Base-by-base conservation (phyloP, 495 filamentous ascomycete genomes). In the Aspergillus olivimuriae region DNA sequence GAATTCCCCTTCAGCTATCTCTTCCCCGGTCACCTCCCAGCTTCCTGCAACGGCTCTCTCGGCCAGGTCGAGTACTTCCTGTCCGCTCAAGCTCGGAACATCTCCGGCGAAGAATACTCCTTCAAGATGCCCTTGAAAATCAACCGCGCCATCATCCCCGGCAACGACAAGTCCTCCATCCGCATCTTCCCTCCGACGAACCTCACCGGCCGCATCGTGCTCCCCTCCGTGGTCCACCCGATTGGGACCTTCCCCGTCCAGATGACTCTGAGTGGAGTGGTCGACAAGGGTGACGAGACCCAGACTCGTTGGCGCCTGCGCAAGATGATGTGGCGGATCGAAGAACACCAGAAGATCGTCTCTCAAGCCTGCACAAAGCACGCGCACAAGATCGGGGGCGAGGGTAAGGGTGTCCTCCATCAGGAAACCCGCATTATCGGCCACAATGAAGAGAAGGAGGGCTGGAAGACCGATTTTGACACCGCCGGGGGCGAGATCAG, bases 141-240 rank as follows among this genome's bases (percentile, higher is more conserved):
- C 48, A 78, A 81, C 61, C 88, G 92, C 36, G 83, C 89, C 15
- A 73, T 96, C 16, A 59, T 73, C 3, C 88, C 89, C 2, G 81
- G 84, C 43, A 81, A 86, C 58, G 80, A 84, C 50, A 80, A 80
- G 55, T 68, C 72, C 44, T 89, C 85, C 14, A 78, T 94, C 37
- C 89, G 92, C 52, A 83, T 97, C 48, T 99, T 99, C 67, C 92
- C 92, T 24, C 92, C 92, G 0, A 99, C 92, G 44, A 90, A 89
- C 58, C 80, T 99, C 45, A 87, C 84, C 37, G 86, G 87, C 30
- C 80, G 78, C 52, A 80, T 92, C 51, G 76, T 86, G 41, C 81
- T 92, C 26, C 82, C 88, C 8, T 76, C 85, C 15, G 76, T 94
- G 39, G 81, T 96, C 33, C 82, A 97, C 66, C 90, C 92, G 10